Conservation (phyloP, 2,329 filamentous ascomycete genomes). For the Hymenoscyphus occultus region DNA sequence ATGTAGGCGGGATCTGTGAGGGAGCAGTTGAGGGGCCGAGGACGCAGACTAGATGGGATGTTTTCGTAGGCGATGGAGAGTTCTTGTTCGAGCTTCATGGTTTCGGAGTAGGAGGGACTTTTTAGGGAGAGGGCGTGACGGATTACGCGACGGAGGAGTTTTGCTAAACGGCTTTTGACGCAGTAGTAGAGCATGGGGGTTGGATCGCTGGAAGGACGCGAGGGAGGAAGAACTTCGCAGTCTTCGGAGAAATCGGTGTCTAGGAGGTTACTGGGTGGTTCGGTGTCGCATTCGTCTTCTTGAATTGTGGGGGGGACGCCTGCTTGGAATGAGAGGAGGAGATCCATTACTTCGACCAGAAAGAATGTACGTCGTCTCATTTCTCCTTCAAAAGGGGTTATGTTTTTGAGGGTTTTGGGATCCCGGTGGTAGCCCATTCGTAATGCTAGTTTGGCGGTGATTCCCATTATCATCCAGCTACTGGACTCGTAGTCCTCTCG, state of each 20-base stretch:
- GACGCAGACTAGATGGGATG: slow-evolving; percentile 45
- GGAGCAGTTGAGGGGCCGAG: slow-evolving; percentile 10
- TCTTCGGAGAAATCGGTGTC: slow-evolving; percentile 63
- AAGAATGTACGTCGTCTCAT: slow-evolving; percentile 61
- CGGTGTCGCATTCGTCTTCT: slow-evolving; percentile 59
- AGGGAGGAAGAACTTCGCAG: slow-evolving; percentile 51
- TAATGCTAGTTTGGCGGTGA: slow-evolving; percentile 51
- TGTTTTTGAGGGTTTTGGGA: slow-evolving; percentile 44
- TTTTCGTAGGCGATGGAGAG: slow-evolving; percentile 44
- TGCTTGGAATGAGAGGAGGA: slow-evolving; percentile 63
- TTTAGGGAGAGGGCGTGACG: slow-evolving; percentile 48
- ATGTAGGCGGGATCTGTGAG: slow-evolving; percentile 15
- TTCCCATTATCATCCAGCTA: slow-evolving; percentile 50
- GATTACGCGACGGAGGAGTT: slow-evolving; percentile 49
- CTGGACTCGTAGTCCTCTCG: slow-evolving; percentile 50
- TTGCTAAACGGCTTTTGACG: slow-evolving; percentile 46
- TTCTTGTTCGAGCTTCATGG: slow-evolving; percentile 46
- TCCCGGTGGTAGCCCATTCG: slow-evolving; percentile 58
- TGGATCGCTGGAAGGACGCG: slow-evolving; percentile 54
- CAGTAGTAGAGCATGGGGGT: slow-evolving; percentile 53
- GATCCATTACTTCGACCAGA: slow-evolving; percentile 54
- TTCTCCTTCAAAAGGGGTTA: slow-evolving; percentile 47
- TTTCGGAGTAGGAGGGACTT: slow-evolving; percentile 47
- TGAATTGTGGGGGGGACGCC: slow-evolving; percentile 65
- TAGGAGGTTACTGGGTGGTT: slow-evolving; percentile 57